phyloP scores from a whole-genome alignment of 176 grass and related monocot genomes.

The Saccharum spontaneum region DNA sequence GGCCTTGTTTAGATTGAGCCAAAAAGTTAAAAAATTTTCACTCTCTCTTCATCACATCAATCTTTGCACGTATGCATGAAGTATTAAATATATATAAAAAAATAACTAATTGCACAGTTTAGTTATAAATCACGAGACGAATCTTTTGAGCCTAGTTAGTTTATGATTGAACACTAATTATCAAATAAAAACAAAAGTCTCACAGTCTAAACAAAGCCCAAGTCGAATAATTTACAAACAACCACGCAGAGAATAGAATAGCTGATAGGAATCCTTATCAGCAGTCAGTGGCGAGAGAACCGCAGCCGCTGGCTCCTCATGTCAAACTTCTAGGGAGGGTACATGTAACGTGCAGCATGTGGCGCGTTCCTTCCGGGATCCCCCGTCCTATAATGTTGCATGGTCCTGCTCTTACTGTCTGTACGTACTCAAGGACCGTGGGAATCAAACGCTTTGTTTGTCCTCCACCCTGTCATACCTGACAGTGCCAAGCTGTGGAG shows the following conservation, averaged over 20 bases:
- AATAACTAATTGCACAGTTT: too few species aligned
- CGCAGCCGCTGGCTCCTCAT: neutral
- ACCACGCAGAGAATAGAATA: neutral
- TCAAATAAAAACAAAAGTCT: too few species aligned
- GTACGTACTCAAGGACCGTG: conserved; percentile 1
- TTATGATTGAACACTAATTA: too few species aligned
- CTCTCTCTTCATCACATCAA: too few species aligned
- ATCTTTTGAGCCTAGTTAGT: too few species aligned
- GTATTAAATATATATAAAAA: too few species aligned
- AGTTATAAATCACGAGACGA: too few species aligned
- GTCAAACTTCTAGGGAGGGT: conserved; percentile 25
- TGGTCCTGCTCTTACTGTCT: conserved; percentile 30
- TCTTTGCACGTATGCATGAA: too few species aligned
- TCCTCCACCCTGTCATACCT: neutral
- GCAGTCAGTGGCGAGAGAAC: neutral
- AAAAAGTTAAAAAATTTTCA: too few species aligned
- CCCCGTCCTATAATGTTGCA: neutral
- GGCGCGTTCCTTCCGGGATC: neutral
- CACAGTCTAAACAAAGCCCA: too few species aligned
- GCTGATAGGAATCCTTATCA: conserved; percentile 17
- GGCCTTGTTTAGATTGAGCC: too few species aligned
- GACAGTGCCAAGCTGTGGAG: neutral
- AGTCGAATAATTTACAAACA: neutral
- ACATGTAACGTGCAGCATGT: conserved; percentile 49
- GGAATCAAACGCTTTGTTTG: conserved; percentile 17